Evolutionary conservation across 164 flowering plant genomes (phyloP).

Genomic region (Brasenia schreberi): DNA sequence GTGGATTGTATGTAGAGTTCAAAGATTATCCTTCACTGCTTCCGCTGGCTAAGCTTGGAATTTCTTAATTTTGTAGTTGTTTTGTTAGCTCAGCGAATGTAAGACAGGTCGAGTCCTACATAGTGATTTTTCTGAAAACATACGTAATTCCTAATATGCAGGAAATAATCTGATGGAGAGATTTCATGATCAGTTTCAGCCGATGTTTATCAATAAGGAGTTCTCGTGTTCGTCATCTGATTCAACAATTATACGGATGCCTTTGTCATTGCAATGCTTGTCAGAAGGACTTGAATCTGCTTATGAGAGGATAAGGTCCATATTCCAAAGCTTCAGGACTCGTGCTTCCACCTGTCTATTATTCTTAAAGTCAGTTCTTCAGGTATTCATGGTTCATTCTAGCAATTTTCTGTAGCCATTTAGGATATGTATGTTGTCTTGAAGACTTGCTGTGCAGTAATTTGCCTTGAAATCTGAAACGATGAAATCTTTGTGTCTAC

Average conservation of each 20-base stretch:
- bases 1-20: too few relatives aligned
- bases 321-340: slow-evolving; percentile 46
- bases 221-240: slow-evolving; percentile 46
- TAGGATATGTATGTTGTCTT: too few relatives aligned
- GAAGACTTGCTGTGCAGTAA: too few relatives aligned
- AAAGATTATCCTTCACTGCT: too few relatives aligned
- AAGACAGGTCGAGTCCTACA: too few relatives aligned
- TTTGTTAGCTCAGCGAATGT: too few relatives aligned
- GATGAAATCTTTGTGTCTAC: too few relatives aligned
- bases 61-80: too few relatives aligned
- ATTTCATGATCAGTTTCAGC: slow-evolving; percentile 79
- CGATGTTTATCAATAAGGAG: slow-evolving; percentile 55
- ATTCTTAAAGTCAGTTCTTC: slow-evolving; percentile 69
- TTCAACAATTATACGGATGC: slow-evolving; percentile 82
- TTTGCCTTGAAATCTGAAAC: too few relatives aligned
- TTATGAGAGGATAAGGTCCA: slow-evolving; percentile 28
- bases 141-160: slow-evolving; percentile 11
- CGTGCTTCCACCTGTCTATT: slow-evolving; percentile 62
- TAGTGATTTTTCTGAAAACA: too few relatives aligned
- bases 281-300: slow-evolving; percentile 50
- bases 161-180: slow-evolving; percentile 72
- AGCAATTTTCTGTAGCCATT: too few relatives aligned
- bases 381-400: slow-evolving; percentile 29
- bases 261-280: slow-evolving; percentile 62
- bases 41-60: too few relatives aligned